Evolutionary conservation across 345 rosid genomes (phyloP).

Genomic region (Pugionium cornutum): DNA sequence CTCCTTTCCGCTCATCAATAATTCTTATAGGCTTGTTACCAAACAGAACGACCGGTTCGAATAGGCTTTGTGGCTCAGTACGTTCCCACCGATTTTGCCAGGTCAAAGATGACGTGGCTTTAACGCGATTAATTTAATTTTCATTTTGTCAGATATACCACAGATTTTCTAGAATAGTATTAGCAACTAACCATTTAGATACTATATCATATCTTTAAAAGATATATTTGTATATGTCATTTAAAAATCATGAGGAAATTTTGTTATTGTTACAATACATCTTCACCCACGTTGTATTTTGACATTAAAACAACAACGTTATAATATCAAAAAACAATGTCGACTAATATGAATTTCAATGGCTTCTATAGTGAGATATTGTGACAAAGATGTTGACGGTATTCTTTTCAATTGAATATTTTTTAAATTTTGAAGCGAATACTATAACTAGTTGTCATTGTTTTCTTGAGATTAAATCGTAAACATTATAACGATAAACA

Average conservation of each 20-base stretch:
- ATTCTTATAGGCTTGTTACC: background rate
- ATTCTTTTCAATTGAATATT: too few relatives aligned
- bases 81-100: too few relatives aligned
- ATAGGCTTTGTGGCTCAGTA: too few relatives aligned
- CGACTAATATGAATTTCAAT: constrained; percentile 1
- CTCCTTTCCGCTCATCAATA: background rate
- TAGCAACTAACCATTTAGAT: background rate
- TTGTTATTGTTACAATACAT: constrained; percentile 8
- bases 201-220: background rate
- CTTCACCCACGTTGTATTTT: background rate
- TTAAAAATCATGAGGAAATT: background rate
- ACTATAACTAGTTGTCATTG: too few relatives aligned
- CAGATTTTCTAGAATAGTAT: constrained; percentile 4
- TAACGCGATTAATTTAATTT: constrained; percentile 2
- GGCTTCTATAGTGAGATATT: background rate
- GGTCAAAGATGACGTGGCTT: constrained; percentile 24
- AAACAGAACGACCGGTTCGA: background rate
- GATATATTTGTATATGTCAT: background rate
- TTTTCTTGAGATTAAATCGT: too few relatives aligned
- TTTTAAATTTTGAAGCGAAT: too few relatives aligned
- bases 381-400: background rate
- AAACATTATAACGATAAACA: too few relatives aligned
- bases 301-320: constrained; percentile 7
- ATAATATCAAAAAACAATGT: background rate
- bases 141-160: constrained; percentile 9